Conservation (phyloP, 1,284 basidiomycete species). For the Tranzscheliella williamsii region DNA sequence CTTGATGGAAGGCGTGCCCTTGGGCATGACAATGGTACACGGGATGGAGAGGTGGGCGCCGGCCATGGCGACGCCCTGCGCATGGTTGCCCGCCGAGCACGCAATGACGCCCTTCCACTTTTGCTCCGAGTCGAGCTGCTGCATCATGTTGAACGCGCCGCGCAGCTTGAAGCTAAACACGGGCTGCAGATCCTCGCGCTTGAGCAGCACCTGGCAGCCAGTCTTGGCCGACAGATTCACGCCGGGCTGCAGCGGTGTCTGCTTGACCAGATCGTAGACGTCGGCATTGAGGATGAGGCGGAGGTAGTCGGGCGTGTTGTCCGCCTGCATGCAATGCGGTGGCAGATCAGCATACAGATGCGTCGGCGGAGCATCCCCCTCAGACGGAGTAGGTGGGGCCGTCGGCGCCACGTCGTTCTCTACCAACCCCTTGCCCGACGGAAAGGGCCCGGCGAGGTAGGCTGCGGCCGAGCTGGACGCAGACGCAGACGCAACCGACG, state of each 20-base stretch:
- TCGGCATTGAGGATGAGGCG: slow-evolving; percentile 88
- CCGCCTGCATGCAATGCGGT: slow-evolving; percentile 70
- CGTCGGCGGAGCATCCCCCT: slow-evolving; percentile 11
- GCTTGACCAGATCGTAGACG: slow-evolving; percentile 89
- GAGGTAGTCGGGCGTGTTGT: slow-evolving; percentile 86
- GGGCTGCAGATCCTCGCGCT: slow-evolving; percentile 91
- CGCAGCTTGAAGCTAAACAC: slow-evolving; percentile 95
- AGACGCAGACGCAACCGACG: slow-evolving; percentile 6
- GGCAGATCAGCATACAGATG: slow-evolving; percentile 70
- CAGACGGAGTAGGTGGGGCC: slow-evolving; percentile 19
- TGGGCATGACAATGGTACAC: slow-evolving; percentile 97
- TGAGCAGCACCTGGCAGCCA: slow-evolving; percentile 92
- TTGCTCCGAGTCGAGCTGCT: slow-evolving; percentile 80
- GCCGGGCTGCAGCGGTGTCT: slow-evolving; percentile 86
- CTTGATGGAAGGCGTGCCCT: slow-evolving; percentile 93
- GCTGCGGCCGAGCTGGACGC: too few relatives aligned
- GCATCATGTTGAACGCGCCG: slow-evolving; percentile 99
- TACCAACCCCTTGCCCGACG: slow-evolving; percentile 29
- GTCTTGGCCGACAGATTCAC: slow-evolving; percentile 81
- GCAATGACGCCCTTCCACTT: slow-evolving; percentile 97
- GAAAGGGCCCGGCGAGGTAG: slow-evolving; percentile 34
- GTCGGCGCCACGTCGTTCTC: slow-evolving; percentile 19
- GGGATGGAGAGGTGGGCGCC: slow-evolving; percentile 83
- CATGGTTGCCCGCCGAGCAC: slow-evolving; percentile 97
- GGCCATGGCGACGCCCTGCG: slow-evolving; percentile 95